Base-by-base conservation (phyloP, 2,329 filamentous ascomycete genomes). In the Aulographum hederae region DNA sequence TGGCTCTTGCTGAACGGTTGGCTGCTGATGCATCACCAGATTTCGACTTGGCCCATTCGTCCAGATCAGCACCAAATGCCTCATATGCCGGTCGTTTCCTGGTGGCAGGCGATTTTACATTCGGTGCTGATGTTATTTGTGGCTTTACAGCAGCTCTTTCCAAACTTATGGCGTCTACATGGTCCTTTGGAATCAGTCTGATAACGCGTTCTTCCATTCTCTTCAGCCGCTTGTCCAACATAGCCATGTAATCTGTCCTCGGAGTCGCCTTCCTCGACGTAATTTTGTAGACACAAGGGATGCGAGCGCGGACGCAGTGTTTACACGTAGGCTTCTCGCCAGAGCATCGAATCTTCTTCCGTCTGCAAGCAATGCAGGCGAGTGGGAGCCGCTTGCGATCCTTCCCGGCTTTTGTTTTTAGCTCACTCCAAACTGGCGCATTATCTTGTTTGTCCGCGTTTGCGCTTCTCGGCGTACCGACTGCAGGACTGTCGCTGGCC, bases 141-240 rank as follows among this genome's bases (percentile, higher is more conserved):
- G 86, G 86, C 47, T 86, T 92, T 20, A 95, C 80, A 5, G 81
- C 67, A 8, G 85, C 85, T 35, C 89, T 67, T 4, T 76, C 76
- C 23, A 92, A 75, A 6, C 67, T 60, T 36, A 76, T 63, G 17
- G 70, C 61, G 26, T 78, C 73, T 39, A 80, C 67, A 39, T 91
- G 84, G 26, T 81, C 69, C 48, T 86, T 92, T 0, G 89, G 86
- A 18, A 95, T 78, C 36, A 86, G 77, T 52, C 93, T 93, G 57
- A 95, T 91, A 39, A 95, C 89, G 34, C 86, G 76, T 46, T 95
- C 86, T 54, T 98, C 89, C 89, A 95, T 95, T 35, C 86, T 68
- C 60, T 92, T 94, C 41, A 95, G 54, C 32, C 89, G 70, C 56
- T 93, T 94, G 56, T 95, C 89, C 44, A 95, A 60, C 84, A 95